Evolutionary conservation across 371 early-diverging fungal genomes (phyloP).

Genomic region (Haplosporangium sp.): DNA sequence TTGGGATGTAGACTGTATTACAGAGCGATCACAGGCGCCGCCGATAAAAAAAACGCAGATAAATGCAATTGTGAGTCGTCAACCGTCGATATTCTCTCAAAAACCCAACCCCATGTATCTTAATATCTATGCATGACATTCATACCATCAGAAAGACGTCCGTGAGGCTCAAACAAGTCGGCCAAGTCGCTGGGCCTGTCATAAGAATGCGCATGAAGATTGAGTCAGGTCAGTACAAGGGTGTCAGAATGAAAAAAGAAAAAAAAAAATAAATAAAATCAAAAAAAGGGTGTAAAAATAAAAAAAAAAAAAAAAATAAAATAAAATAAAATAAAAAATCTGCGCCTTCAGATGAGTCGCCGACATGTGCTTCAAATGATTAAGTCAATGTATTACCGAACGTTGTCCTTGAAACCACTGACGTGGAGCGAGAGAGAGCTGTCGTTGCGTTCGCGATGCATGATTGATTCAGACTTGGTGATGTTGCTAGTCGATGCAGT

Average conservation of each 20-base stretch:
- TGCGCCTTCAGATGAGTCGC: too few species aligned
- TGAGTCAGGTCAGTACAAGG: too few species aligned
- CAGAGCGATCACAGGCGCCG: neutral
- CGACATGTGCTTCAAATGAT: too few species aligned
- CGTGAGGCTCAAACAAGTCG: constrained; percentile 38
- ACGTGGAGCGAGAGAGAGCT: constrained; percentile 45
- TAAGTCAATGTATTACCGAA: constrained; percentile 25
- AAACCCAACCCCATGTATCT: too few species aligned
- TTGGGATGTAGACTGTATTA: constrained; percentile 48
- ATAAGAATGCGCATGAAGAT: neutral
- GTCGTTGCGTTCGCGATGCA: constrained; percentile 52
- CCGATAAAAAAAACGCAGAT: neutral
- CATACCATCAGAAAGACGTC: constrained; percentile 46
- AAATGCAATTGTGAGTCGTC: neutral
- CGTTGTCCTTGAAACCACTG: constrained; percentile 52
- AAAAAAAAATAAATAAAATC: too few species aligned
- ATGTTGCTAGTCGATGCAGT: neutral
- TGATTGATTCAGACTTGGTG: constrained; percentile 5
- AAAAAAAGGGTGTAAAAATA: too few species aligned
- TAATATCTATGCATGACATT: neutral
- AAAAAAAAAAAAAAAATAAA: neutral
- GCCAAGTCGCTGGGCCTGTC: constrained; percentile 52
- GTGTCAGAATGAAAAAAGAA: too few species aligned
- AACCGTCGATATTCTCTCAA: too few species aligned
- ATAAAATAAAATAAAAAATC: neutral